Percentiles rank a stretch among this genome's conserved stretches.
phyloP scores from a whole-genome alignment of 345 rosid species.

The Brassica rapa region DNA sequence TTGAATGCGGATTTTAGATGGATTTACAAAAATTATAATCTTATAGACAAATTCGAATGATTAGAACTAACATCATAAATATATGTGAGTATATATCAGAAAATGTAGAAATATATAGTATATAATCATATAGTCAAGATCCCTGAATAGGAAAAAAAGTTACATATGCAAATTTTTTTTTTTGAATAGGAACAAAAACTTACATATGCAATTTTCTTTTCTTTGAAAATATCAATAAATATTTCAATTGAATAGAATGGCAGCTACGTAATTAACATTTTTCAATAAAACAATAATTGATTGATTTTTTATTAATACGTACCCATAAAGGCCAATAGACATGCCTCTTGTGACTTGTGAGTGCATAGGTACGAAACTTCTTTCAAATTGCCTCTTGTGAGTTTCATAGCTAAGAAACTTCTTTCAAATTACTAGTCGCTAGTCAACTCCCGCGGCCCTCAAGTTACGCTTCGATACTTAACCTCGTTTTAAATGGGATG shows the following conservation, averaged over 20 bases:
- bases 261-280: not conserved
- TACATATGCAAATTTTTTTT: no score
- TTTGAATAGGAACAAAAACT: not conserved
- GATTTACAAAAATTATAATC: no score
- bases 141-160: no score
- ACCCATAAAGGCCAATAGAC: not conserved
- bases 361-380: not conserved
- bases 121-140: no score
- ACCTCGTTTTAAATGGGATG: slow-evolving; percentile 15
- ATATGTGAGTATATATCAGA: no score
- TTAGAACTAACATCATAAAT: no score
- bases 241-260: not conserved
- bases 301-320: slow-evolving; percentile 1
- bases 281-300: not conserved
- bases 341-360: not conserved
- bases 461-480: not conserved
- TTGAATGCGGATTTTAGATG: no score
- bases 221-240: not conserved
- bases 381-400: slow-evolving; percentile 11
- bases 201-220: no score
- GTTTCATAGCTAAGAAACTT: slow-evolving; percentile 1
- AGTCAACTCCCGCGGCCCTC: slow-evolving; percentile 25
- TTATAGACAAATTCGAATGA: no score
- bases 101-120: no score
- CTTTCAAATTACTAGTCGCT: slow-evolving; percentile 14